Evolutionary conservation across 2,329 filamentous ascomycete species (phyloP).

Genomic region (Apiospora kogelbergensis): DNA sequence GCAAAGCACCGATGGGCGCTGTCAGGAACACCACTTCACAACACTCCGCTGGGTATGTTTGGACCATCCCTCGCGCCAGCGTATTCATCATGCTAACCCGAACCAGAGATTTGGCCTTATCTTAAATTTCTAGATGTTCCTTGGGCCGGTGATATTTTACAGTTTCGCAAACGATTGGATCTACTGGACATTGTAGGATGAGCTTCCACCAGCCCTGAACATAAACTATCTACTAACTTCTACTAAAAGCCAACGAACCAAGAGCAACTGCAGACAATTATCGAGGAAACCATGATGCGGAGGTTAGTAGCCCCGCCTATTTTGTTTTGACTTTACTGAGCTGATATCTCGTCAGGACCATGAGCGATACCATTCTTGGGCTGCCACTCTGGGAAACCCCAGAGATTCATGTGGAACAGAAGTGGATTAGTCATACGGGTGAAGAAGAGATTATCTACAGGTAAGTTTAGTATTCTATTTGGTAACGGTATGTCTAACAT

Average conservation of each 20-base stretch:
- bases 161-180: background rate
- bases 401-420: background rate
- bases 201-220: background rate
- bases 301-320: background rate
- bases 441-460: conserved; percentile 10
- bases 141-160: background rate
- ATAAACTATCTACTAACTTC: background rate
- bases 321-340: too few species aligned
- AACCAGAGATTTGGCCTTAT: conserved; percentile 7
- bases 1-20: conserved; percentile 3
- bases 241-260: background rate
- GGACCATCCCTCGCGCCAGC: too few species aligned
- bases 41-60: background rate
- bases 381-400: background rate
- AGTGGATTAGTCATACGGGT: background rate
- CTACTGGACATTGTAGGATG: background rate
- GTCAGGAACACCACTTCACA: conserved; percentile 10
- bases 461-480: background rate
- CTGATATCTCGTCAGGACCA: background rate
- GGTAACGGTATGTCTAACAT: background rate
- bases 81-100: background rate
- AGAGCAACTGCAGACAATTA: background rate
- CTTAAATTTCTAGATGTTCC: background rate
- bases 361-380: background rate
- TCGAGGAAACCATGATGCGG: background rate